phyloP scores from a whole-genome alignment of 2,329 filamentous ascomycete genomes.

The Calonectria crousiana region DNA sequence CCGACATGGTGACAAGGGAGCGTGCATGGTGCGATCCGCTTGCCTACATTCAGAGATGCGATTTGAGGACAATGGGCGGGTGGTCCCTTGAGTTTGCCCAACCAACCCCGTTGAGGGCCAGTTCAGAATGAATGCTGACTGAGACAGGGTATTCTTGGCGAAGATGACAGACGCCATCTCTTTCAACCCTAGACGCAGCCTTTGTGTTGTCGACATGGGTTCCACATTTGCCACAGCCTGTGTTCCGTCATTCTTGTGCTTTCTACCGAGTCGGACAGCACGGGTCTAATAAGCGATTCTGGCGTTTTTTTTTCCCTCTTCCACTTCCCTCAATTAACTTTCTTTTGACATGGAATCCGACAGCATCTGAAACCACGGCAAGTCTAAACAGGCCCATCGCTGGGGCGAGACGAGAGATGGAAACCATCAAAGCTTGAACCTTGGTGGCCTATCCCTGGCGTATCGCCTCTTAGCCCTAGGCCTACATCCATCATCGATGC shows the following conservation, averaged over 20 bases:
- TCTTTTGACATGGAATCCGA: neutral
- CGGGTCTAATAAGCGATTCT: neutral
- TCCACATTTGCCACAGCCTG: neutral
- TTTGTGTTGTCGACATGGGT: neutral
- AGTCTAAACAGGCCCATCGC: neutral
- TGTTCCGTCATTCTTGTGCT: neutral
- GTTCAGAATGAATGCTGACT: neutral
- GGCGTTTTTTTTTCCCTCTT: neutral
- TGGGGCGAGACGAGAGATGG: neutral
- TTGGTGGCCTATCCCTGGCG: neutral
- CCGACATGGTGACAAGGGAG: slow-evolving; percentile 22
- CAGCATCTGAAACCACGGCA: neutral
- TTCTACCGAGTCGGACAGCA: neutral
- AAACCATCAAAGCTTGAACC: neutral
- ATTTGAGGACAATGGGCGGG: slow-evolving; percentile 29
- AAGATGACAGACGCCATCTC: neutral
- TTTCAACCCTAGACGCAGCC: neutral
- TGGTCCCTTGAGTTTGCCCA: neutral
- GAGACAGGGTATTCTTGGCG: neutral
- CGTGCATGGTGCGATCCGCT: slow-evolving; percentile 37
- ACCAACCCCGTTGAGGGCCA: neutral
- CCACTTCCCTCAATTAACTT: neutral
- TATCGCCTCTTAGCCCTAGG: slow-evolving; percentile 1
- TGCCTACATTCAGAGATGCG: slow-evolving; percentile 30
- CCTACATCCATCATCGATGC: neutral